Evolutionary conservation across 2,329 filamentous ascomycete genomes (phyloP).

Genomic region (Fusarium transvaalense): DNA sequence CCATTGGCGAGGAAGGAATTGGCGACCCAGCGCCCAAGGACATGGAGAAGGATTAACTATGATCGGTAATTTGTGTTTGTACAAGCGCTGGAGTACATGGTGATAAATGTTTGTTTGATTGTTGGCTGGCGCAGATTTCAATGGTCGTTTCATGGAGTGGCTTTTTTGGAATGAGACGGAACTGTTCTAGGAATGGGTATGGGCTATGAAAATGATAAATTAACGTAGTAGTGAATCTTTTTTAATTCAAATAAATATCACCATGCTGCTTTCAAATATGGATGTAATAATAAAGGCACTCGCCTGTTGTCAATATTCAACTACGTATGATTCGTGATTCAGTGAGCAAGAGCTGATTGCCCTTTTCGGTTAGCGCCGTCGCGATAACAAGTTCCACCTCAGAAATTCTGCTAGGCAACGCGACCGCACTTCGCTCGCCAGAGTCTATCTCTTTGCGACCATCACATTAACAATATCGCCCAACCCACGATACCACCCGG

Average conservation of each 20-base stretch:
- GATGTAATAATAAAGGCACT: neutral
- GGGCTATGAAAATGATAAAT: neutral
- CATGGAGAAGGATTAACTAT: conserved; percentile 79
- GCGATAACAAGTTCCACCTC: conserved; percentile 44
- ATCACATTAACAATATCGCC: conserved; percentile 38
- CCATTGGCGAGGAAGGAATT: conserved; percentile 97
- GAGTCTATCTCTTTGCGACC: conserved; percentile 47
- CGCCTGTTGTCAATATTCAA: neutral
- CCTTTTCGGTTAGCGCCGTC: conserved; percentile 53
- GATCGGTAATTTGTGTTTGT: conserved; percentile 17
- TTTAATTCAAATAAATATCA: neutral
- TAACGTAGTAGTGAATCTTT: neutral
- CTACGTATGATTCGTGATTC: neutral
- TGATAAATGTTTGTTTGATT: conserved; percentile 46
- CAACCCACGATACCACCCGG: conserved; percentile 22
- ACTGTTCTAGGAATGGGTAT: conserved; percentile 13
- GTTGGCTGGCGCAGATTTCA: conserved; percentile 52
- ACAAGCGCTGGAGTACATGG: conserved; percentile 42
- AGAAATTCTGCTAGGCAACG: conserved; percentile 54
- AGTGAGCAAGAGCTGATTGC: conserved; percentile 51
- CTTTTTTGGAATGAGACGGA: conserved; percentile 1
- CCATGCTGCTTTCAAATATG: neutral
- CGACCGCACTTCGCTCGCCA: conserved; percentile 44
- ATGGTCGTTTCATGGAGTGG: conserved; percentile 18
- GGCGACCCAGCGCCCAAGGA: conserved; percentile 97